These are phyloP conservation scores for Xylariaceae sp. DNA, from an alignment of 2,329 filamentous ascomycete genomes.

Conservation along the genomic window DNA sequence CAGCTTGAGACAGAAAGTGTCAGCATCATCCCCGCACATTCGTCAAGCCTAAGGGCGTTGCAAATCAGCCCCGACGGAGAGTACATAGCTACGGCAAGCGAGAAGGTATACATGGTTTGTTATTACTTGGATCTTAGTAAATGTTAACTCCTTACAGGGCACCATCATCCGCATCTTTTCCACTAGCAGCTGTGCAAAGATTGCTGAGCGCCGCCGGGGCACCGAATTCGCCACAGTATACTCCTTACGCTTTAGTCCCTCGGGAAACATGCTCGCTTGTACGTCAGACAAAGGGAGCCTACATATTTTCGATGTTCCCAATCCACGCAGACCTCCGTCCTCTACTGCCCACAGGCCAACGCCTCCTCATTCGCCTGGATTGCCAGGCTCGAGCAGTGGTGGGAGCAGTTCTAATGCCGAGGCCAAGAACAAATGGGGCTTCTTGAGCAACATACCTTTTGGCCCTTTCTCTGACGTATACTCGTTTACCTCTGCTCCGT, in stretches of 20 bases:
- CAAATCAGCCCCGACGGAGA: conserved; percentile 79
- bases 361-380: conserved; percentile 16
- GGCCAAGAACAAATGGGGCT: conserved; percentile 77
- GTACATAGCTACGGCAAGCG: conserved; percentile 85
- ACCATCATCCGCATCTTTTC: conserved; percentile 87
- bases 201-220: conserved; percentile 85
- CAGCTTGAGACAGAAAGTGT: conserved; percentile 78
- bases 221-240: conserved; percentile 87
- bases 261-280: conserved; percentile 78
- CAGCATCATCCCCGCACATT: conserved; percentile 91
- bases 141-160: conserved; percentile 54
- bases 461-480: conserved; percentile 92
- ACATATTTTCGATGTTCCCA: conserved; percentile 87
- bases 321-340: conserved; percentile 44
- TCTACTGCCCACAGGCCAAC: conserved; percentile 17
- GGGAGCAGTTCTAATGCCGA: conserved; percentile 44
- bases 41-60: conserved; percentile 75
- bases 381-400: conserved; percentile 24
- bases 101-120: conserved; percentile 55
- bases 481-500: conserved; percentile 78
- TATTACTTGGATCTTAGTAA: not conserved
- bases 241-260: conserved; percentile 84
- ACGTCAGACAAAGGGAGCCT: conserved; percentile 97
- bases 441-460: conserved; percentile 80
- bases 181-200: conserved; percentile 75